phyloP scores from a whole-genome alignment of 371 early-diverging fungal species.

The Mucor saturninus region DNA sequence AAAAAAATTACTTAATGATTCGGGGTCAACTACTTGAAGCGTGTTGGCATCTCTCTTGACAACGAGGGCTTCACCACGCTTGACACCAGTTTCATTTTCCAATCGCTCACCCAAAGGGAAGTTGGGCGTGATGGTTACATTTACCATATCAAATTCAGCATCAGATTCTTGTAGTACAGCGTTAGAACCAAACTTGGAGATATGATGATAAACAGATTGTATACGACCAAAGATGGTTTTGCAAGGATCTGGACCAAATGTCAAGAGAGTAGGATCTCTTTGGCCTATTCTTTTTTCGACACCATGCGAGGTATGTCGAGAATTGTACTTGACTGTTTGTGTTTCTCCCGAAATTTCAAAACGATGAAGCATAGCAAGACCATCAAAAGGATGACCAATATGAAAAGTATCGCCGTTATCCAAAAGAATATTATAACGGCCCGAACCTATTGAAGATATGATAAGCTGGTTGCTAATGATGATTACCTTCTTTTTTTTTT shows the following conservation, averaged over 20 bases:
- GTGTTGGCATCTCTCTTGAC: slow-evolving; percentile 65
- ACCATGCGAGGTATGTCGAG: slow-evolving; percentile 53
- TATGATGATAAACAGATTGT: slow-evolving; percentile 49
- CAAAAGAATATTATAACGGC: slow-evolving; percentile 46
- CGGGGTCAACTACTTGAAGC: slow-evolving; percentile 61
- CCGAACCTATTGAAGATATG: slow-evolving; percentile 35
- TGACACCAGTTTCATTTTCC: slow-evolving; percentile 42
- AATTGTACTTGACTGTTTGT: slow-evolving; percentile 41
- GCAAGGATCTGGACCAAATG: slow-evolving; percentile 65
- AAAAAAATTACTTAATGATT: slow-evolving; percentile 40
- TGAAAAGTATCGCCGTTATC: slow-evolving; percentile 57
- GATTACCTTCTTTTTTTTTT: too few relatives aligned
- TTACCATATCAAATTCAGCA: slow-evolving; percentile 61
- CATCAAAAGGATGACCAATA: slow-evolving; percentile 69
- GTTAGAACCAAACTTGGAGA: slow-evolving; percentile 37
- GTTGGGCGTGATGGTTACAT: slow-evolving; percentile 68
- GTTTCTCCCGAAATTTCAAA: slow-evolving; percentile 43
- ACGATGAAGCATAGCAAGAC: slow-evolving; percentile 61
- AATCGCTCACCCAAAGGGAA: slow-evolving; percentile 54
- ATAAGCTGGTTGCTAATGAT: neutral
- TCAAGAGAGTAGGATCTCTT: slow-evolving; percentile 47
- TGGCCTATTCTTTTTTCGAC: slow-evolving; percentile 43
- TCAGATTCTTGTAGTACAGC: slow-evolving; percentile 39
- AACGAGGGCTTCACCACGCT: slow-evolving; percentile 44
- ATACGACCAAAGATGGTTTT: slow-evolving; percentile 62